Percentiles rank a stretch among this genome's conserved stretches.
Conservation (phyloP, 2,329 filamentous ascomycete genomes). For the Iodosphaeria phyllophila region DNA sequence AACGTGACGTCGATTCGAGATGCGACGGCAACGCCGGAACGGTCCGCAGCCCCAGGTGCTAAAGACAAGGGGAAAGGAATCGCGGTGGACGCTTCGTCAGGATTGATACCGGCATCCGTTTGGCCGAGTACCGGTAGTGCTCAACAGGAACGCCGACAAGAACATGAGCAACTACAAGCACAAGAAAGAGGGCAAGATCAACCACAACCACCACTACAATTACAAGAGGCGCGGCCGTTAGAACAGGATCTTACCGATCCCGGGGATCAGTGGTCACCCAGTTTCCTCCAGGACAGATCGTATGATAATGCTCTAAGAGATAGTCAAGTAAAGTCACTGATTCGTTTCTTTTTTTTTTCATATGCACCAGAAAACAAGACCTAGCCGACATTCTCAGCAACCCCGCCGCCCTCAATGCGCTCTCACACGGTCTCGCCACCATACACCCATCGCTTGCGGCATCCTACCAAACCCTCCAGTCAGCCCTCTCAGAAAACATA, state of each 20-base stretch:
- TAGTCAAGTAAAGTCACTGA: conserved; percentile 6
- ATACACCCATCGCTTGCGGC: conserved; percentile 53
- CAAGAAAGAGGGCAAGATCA: too few relatives aligned
- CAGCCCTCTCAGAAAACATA: conserved; percentile 53
- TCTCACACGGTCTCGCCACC: conserved; percentile 47
- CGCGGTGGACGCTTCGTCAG: conserved; percentile 11
- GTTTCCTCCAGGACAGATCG: conserved; percentile 64
- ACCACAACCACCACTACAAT: too few relatives aligned
- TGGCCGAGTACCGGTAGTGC: conserved; percentile 4
- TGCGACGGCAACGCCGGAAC: conserved; percentile 18
- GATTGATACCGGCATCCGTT: conserved; percentile 13
- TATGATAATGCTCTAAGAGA: conserved; percentile 16
- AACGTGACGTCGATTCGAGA: conserved; percentile 25
- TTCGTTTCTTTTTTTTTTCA: conserved; percentile 1
- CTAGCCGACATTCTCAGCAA: conserved; percentile 50
- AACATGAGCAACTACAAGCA: too few relatives aligned
- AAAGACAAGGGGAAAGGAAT: conserved; percentile 8
- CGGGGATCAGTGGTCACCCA: conserved; percentile 62
- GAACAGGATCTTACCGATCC: conserved; percentile 29
- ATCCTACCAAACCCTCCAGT: conserved; percentile 44
- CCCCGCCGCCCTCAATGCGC: conserved; percentile 50
- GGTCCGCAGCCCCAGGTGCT: conserved; percentile 8
- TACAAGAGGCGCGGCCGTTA: conserved; percentile 5
- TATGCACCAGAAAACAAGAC: conserved; percentile 48
- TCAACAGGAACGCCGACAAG: conserved; percentile 10